Base-by-base conservation (phyloP, 805 yeast genomes). In the Clavispora santaluciae region DNA sequence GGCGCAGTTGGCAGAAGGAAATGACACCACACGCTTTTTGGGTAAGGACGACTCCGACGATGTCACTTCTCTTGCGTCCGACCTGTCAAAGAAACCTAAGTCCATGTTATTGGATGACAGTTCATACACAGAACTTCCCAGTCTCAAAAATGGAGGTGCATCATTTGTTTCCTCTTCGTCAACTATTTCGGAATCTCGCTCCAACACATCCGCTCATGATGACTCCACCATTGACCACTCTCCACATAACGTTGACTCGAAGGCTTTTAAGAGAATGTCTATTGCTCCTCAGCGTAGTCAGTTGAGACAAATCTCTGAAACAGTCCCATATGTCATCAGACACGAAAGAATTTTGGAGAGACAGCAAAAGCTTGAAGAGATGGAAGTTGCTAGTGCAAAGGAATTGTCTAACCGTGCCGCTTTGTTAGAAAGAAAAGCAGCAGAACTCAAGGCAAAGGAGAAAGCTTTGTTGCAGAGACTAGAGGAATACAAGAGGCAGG, bases 311-410 rank as follows among this genome's bases (percentile, higher is more conserved):
- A 79, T 86, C 41, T 81, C 89, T 33, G 91, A 84, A 56, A 86
- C 93, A 1, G 86, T 86, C 18, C 95, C 95, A n/a, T 86, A 86
- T 51, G 83, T 84, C 24, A 66, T 86, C 46, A 76, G 86, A 57
- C 91, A 85, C 59, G 91, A 86, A 60, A 75, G 83, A 42, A 75
- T 85, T 42, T 63, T 79, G 49, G 82, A 83, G 39, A 81, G 86
- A 60, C 90, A 86, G 55, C 86, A 81, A 43, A 85, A 82, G 63
- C 65, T 86, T 38, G 90, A 85, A 57, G 88, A 85, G 51, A 64
- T 86, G 63, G 95, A 86, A 59, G 81, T 82, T 54, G 83, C 81
- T 47, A 78, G 86, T 40, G 93, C 91, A 0, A 74, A 73, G 55
- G 91, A 84, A 53, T 67, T 86, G 53, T 79, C 87, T 22, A 69